These are phyloP conservation scores for Cerrena zonata DNA, from an alignment of 1,284 basidiomycete species.

Conservation along the genomic window DNA sequence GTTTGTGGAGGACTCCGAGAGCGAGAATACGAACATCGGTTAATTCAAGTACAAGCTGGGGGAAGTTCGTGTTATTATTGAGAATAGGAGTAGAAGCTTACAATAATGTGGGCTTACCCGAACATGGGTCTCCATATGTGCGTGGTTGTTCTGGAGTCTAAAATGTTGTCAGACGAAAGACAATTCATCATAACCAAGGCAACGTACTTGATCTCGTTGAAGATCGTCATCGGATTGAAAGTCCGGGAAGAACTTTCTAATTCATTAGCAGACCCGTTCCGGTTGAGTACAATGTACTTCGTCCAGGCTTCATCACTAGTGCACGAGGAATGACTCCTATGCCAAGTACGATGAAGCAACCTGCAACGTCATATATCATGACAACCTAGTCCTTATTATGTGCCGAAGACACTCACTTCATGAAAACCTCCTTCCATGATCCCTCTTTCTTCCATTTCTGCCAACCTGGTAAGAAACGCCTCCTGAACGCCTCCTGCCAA, in stretches of 20 bases:
- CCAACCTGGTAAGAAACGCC: constrained; percentile 70
- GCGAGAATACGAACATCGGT: constrained; percentile 69
- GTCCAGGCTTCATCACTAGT: constrained; percentile 79
- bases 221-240: constrained; percentile 60
- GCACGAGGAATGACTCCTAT: constrained; percentile 59
- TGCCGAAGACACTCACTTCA: constrained; percentile 43
- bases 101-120: constrained; percentile 32
- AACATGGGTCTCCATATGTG: constrained; percentile 56
- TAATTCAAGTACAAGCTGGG: constrained; percentile 61
- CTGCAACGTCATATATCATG: no score
- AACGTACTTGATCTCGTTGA: constrained; percentile 68
- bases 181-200: background rate
- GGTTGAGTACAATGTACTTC: constrained; percentile 70
- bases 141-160: constrained; percentile 60
- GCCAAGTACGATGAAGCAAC: constrained; percentile 56
- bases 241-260: constrained; percentile 58
- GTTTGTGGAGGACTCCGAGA: constrained; percentile 57
- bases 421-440: constrained; percentile 55
- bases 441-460: constrained; percentile 57
- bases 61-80: background rate
- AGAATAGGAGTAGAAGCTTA: background rate
- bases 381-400: no score
- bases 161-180: background rate
- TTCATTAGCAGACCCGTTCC: constrained; percentile 67
- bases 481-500: constrained; percentile 67